Evolutionary conservation across 108 stramenopile species (phyloP).

Genomic region (Pseudonitzschia multiseries): DNA sequence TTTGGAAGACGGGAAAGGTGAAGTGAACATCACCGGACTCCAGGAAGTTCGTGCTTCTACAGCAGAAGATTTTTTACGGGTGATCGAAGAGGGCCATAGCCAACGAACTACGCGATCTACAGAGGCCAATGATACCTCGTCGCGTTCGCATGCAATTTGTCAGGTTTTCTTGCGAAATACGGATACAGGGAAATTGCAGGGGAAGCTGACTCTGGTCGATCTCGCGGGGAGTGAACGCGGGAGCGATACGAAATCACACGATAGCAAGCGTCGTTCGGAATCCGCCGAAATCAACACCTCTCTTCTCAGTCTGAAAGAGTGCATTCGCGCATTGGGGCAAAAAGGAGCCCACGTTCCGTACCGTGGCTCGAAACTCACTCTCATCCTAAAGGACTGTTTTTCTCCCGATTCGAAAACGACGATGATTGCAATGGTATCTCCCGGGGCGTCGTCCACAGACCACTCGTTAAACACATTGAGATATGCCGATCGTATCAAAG

Average conservation of each 20-base stretch:
- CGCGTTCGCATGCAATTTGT: constrained; percentile 97
- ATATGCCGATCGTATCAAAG: constrained; percentile 95
- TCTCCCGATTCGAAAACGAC: constrained; percentile 87
- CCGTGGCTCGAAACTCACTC: constrained; percentile 96
- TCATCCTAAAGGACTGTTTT: constrained; percentile 97
- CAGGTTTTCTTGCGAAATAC: constrained; percentile 86
- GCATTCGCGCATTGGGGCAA: constrained; percentile 93
- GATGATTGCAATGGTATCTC: constrained; percentile 98
- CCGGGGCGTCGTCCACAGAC: constrained; percentile 90
- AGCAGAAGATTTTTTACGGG: constrained; percentile 74
- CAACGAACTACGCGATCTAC: constrained; percentile 96
- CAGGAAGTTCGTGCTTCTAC: constrained; percentile 74
- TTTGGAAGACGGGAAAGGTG: constrained; percentile 96
- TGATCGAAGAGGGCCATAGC: constrained; percentile 86
- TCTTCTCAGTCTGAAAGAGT: constrained; percentile 95
- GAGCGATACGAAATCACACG: constrained; percentile 93
- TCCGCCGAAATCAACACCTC: constrained; percentile 97
- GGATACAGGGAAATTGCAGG: constrained; percentile 53
- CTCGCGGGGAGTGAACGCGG: constrained; percentile 97
- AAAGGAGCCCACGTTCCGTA: constrained; percentile 92
- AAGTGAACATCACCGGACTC: constrained; percentile 90
- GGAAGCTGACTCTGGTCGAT: constrained; percentile 94
- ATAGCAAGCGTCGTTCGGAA: constrained; percentile 91
- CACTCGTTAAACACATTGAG: constrained; percentile 98
- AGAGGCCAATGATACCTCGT: constrained; percentile 88